A percentile compares a stretch with the other conserved stretches of the same genome.
Conservation (phyloP, 2,329 filamentous ascomycete genomes). For the Cladophialophora chaetospira region DNA sequence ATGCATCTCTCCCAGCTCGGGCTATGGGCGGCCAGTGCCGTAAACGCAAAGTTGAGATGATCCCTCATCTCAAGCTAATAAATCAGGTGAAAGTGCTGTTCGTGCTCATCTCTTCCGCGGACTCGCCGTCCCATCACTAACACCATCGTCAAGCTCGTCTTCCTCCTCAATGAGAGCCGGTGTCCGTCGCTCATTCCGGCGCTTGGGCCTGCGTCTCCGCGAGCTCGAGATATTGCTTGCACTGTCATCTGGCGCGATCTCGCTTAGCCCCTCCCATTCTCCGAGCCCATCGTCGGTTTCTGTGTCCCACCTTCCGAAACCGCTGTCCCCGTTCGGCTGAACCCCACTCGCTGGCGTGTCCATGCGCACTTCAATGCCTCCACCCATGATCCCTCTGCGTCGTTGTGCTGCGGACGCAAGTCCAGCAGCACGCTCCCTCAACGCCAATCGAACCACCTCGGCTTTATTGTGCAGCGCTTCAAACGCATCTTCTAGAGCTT, state of each 20-base stretch:
- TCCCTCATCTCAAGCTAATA: too few species aligned
- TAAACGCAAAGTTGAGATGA: too few species aligned
- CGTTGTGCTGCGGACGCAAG: constrained; percentile 57
- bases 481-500: constrained; percentile 89
- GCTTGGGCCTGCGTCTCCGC: constrained; percentile 46
- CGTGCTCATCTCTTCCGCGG: constrained; percentile 30
- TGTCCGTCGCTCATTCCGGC: constrained; percentile 52
- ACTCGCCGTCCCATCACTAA: constrained; percentile 30
- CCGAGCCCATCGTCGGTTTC: constrained; percentile 47
- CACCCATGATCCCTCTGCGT: constrained; percentile 39
- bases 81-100: too few species aligned
- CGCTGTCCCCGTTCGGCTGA: constrained; percentile 5
- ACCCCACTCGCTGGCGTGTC: constrained; percentile 43
- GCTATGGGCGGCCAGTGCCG: too few species aligned
- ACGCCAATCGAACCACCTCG: constrained; percentile 73
- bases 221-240: constrained; percentile 54
- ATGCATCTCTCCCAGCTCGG: too few species aligned
- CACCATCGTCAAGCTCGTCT: constrained; percentile 43
- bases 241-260: constrained; percentile 51
- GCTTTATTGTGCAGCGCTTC: constrained; percentile 86
- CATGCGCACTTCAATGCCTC: constrained; percentile 43
- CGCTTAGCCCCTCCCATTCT: constrained; percentile 47
- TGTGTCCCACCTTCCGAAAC: constrained; percentile 39
- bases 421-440: constrained; percentile 81
- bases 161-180: constrained; percentile 52